Base-by-base conservation (phyloP, 164 flowering plant genomes). In the Liriodendron chinense region DNA sequence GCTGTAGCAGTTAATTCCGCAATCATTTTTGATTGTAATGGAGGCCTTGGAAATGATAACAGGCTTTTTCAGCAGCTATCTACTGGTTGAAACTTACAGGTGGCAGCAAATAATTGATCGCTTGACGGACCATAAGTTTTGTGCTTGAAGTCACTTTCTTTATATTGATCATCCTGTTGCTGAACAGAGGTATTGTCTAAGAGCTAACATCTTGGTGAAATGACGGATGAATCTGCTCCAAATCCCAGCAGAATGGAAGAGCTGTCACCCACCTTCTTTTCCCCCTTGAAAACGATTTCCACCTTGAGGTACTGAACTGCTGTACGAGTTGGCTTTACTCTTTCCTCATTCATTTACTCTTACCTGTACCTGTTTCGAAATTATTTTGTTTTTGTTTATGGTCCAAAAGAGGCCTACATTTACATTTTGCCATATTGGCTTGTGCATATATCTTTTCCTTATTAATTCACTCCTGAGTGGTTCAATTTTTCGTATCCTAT, bases 71-170 rank as follows among this genome's bases (percentile, higher is more conserved):
- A 90, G 96, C 89, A 90, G 98, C 94, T 93, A 76, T 96, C 91
- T 92, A 87, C 98, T 96, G 97, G 95, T 96, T 96, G 94, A 95
- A 95, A 90, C 92, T 96, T 93, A 87, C 98, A 95, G 98, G 97
- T 96, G 92, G 96, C 85, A 84, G 86, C 80, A 70, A 78, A 68
- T 90, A 61, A 67, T 85, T 78, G 90, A 91, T 78, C 84, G 71
- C n/a, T 70, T 84, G 66, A 26, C 74, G 25, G 81, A 69, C 70
- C 88, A 89, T 9, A 83, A 71, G 22, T 79, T 84, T 84, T 18
- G 25, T 91, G 84, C 76, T 87, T 49, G 74, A 88, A 74, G 28
- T 88, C 13, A 83, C 89, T 24, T 16, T 87, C 61, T 25, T 91
- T 75, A 43, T 94, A 70, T 72, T 92, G 83, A 78, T 89, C 71